phyloP scores from a whole-genome alignment of 768 basidiomycete genomes.

The Cantharellus anzutake region DNA sequence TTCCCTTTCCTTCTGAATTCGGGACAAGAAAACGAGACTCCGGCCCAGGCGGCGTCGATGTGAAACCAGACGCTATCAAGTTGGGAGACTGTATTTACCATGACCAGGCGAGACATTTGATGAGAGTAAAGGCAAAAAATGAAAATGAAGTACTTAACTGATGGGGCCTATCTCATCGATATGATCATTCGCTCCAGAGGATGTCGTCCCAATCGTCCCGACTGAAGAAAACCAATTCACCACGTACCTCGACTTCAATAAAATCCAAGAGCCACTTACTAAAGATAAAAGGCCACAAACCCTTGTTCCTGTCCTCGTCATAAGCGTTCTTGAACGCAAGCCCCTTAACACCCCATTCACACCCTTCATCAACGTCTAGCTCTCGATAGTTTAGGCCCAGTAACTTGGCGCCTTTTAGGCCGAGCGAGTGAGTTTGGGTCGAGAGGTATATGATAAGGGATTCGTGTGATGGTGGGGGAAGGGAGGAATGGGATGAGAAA shows the following conservation, averaged over 20 bases:
- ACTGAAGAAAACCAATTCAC: conserved; percentile 25
- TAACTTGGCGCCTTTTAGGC: conserved; percentile 57
- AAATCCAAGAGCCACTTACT: conserved; percentile 26
- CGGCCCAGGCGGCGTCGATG: conserved; percentile 85
- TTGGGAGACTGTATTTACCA: not conserved
- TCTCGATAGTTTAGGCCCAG: conserved; percentile 57
- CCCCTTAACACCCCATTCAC: conserved; percentile 52
- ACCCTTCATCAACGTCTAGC: conserved; percentile 42
- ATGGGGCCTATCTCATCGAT: conserved; percentile 55
- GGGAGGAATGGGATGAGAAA: conserved; percentile 25
- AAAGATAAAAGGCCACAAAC: conserved; percentile 60
- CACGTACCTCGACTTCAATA: not conserved
- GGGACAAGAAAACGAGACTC: conserved; percentile 61
- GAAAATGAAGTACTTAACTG: conserved; percentile 23
- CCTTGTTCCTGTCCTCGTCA: conserved; percentile 38
- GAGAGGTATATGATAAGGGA: conserved; percentile 73
- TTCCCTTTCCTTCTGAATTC: conserved; percentile 45
- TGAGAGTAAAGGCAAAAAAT: conserved; percentile 39
- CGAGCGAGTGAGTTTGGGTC: conserved; percentile 79
- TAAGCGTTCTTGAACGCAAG: conserved; percentile 37
- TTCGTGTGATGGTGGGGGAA: conserved; percentile 20
- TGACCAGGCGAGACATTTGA: conserved; percentile 12
- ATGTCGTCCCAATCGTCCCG: conserved; percentile 83
- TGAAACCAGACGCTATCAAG: conserved; percentile 45
- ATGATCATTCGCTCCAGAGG: conserved; percentile 71